Evolutionary conservation across 2,329 filamentous ascomycete genomes (phyloP).

Genomic region (Botryosphaeria agaves): DNA sequence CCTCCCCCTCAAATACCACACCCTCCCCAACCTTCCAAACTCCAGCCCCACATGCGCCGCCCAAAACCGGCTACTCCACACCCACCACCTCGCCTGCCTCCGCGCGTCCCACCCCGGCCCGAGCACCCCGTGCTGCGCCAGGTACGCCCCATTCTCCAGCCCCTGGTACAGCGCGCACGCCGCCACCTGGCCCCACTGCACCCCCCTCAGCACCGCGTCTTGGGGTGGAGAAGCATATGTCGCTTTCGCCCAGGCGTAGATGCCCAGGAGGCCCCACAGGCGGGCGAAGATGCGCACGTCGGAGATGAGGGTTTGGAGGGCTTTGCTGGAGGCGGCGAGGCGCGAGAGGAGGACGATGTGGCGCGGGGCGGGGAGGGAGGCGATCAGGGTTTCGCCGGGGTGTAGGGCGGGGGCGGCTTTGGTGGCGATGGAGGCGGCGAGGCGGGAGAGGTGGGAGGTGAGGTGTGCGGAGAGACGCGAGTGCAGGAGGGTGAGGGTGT

Average conservation of each 20-base stretch:
- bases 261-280: constrained; percentile 58
- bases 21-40: constrained; percentile 41
- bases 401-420: constrained; percentile 21
- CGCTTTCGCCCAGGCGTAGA: constrained; percentile 49
- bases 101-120: constrained; percentile 23
- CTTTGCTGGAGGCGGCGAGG: constrained; percentile 15
- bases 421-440: constrained; percentile 18
- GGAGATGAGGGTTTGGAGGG: constrained; percentile 45
- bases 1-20: constrained; percentile 23
- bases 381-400: constrained; percentile 23
- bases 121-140: constrained; percentile 56
- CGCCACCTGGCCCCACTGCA: constrained; percentile 52
- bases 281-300: constrained; percentile 58
- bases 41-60: constrained; percentile 61
- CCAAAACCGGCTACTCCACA: constrained; percentile 70
- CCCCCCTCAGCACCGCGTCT: constrained; percentile 27
- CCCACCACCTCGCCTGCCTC: constrained; percentile 42
- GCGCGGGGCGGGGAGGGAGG: constrained; percentile 16
- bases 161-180: constrained; percentile 55
- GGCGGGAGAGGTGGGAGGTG: constrained; percentile 13
- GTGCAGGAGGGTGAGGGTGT: constrained; percentile 24
- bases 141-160: constrained; percentile 69
- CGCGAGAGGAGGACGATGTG: constrained; percentile 15
- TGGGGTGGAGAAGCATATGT: constrained; percentile 16
- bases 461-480: constrained; percentile 21